Base-by-base conservation (phyloP, 495 filamentous ascomycete species). In the Aspergillus ostianus region DNA sequence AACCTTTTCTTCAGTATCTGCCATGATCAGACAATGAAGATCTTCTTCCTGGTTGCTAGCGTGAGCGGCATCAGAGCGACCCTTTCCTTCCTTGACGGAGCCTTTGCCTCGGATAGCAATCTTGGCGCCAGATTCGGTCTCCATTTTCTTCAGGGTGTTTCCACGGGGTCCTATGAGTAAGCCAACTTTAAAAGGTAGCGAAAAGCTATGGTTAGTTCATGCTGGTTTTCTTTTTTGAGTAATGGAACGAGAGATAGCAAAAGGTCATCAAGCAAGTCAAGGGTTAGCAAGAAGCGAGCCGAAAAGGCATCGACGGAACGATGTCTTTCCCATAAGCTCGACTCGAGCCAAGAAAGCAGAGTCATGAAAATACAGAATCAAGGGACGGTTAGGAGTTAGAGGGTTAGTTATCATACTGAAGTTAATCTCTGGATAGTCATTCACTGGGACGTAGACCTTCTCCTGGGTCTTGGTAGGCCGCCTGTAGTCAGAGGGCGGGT, bases 341-440 rank as follows among this genome's bases (percentile, higher is more conserved):
- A 74, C 69, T 80, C 77, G 76, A 80, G 73, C 77, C 78, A 63
- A 77, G 67, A 64, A 41, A 26, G 23, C 23, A 26, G 53, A 70
- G 69, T 61, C 73, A 78, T 75, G 74, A 73, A 76, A 77, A 77
- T 59, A 73, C 75, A 27, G 17, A 71, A 67, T 61, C 74, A 70
- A 69, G 73, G 76, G 75, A 80, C 69, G 71, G 84, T 89, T 83
- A 89, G 82, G 85, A 85, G 87, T 90, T 88, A 90, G 88, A 92
- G 90, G 92, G 92, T 96, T 96, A 95, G 92, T 87, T 90, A 93
- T 93, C 93, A 90, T 97, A 98, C 94, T 98, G 91, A 98, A 99
- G 90, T 99, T 99, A 90, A 99, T 97, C 79, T 98, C 95, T 83
- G 95, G 95, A 80, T 99, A 99, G 78, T 99, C 95, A 87, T 98